Base-by-base conservation (phyloP, 192 early-diverging fungal genomes). In the Backusella tuberculispora region DNA sequence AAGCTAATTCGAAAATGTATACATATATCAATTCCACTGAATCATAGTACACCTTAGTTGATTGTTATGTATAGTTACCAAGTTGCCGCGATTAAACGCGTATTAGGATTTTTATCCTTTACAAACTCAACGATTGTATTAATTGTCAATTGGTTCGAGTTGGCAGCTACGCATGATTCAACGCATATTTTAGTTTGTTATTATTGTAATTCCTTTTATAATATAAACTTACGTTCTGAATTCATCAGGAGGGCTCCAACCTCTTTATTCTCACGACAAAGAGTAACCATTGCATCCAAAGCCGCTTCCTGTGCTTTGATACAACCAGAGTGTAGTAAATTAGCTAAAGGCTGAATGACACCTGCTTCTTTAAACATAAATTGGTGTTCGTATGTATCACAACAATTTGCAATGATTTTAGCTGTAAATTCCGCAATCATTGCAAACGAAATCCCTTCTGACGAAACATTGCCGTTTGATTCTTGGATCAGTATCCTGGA, bases 221-320 rank as follows among this genome's bases (percentile, higher is more conserved):
- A 34, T 34, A 34, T 34, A 34, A 34, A 69, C 72, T 56, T 87
- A 88, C 86, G 71, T 77, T 83, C 85, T 60, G 80, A 83, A 8
- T 83, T 63, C 5, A 90, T 81, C 65, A 95, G 79, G 34, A 60
- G 50, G 46, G 75, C 65, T 21, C 84, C 87, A 24, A 91, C 66
- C 5, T 84, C 85, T 14, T 82, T 56, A 72, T 92, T 92, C 26
- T 86, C 88, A 26, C 89, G 83, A 68, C 87, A 87, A 26, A 95
- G 69, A 8, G 84, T 85, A 3, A 89, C 84, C 19, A 95, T 71
- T 0, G 92, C 92, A 66, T 94, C 93, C 63, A 95, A 81, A 9
- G 90, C 90, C 4, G 92, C 89, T 80, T 95, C 92, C 74, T 95
- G 93, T 17, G 92, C 84, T 72, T 90, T 93, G 37, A 80, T 73